Evolutionary conservation across 805 yeast species (phyloP), one percentile per base, ranked within the genome.

Genomic region (Yarrowia porcina): DNA sequence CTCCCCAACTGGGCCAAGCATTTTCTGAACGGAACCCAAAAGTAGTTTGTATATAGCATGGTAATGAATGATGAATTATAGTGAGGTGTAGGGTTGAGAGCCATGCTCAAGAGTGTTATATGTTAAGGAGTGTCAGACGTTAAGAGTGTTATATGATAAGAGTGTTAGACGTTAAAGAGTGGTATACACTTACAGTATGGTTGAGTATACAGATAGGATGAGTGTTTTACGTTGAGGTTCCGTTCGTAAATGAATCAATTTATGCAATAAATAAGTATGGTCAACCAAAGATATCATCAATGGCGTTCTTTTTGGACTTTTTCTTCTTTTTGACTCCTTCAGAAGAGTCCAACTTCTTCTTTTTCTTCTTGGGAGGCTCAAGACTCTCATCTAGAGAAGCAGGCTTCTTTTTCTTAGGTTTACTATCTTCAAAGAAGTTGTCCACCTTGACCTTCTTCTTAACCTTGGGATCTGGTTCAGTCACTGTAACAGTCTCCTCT

Each of bases 1-100:
- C 81, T 94, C 74, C 99, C 98, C 69, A 91, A 85, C 67, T 93
- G 93, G 86, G 98, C 96, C 65, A 80, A 83, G 67, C 77, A 76
- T 67, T 83, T 77, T 69, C 73, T 83, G 38, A 28, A 56, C 33
- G 59, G 38, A 23, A 35, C 36, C 23, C 28, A 35, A 18, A 17
- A 32, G 39, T 35, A 52, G 44, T 33, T 33, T 20, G 30, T 18
- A 15, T 49, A 49, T 49, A 49, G 38, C 10, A 32, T 10, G 27
- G 36, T 45, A 30, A 45, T 45, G 33, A 45, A 45, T 45, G 6
- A 30, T 45, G 54, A 18, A n/a, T 20, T n/a, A n/a, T n/a, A n/a
- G n/a, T n/a, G n/a, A n/a, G n/a, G n/a, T n/a, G n/a, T n/a, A n/a
- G n/a, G n/a, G n/a, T n/a, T n/a, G n/a, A n/a, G n/a, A n/a, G n/a